Evolutionary conservation across 2,329 filamentous ascomycete genomes (phyloP), one percentile per base, ranked within the genome.

Genomic region (Arthrobotrys sphaeroides): DNA sequence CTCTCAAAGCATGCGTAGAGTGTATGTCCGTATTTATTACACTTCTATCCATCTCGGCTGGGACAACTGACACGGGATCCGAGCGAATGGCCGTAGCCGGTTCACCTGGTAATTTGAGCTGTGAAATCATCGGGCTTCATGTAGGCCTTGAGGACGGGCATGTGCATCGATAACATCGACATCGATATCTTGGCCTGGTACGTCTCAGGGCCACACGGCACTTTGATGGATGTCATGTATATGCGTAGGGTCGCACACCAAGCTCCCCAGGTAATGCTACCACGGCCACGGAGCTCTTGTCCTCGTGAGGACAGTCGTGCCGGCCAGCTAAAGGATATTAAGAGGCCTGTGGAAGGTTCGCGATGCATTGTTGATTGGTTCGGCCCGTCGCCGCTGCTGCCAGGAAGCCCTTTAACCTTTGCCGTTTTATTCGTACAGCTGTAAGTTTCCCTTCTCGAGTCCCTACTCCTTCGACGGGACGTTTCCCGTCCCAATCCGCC

Each of bases 401-500:
- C 26, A 33, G 47, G 26, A 16, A 38, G 31, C 18, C 16, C 18
- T 18, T 36, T 22, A 13, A 7, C n/a, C 31, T 55, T 33, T 38
- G 16, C 31, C 18, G 51, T 24, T 13, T 9, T 38, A 36, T n/a
- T n/a, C n/a, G n/a, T n/a, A n/a, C n/a, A n/a, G n/a, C 26, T 49
- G 51, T 55, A 38, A 55, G 51, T 55, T 38, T 22, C 51, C n/a
- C 31, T 38, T 61, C 51, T 13, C 24, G n/a, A 51, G 31, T 51
- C 24, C 43, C 18, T 53, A 22, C n/a, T 53, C 24, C 36, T 62
- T 33, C 3, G 24, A 16, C 31, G 28, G 18, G 20, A 40, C 24
- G n/a, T 24, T 33, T 38, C 51, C 31, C 65, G 20, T 28, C 55
- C 55, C 55, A 57, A 47, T 53, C 55, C 36, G 66, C 55, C 42